Percentiles rank a stretch among this genome's conserved stretches.
These are phyloP conservation scores for Heracleum sosnowskyi DNA, from an alignment of 129 eudicot genomes.

Conservation along the genomic window DNA sequence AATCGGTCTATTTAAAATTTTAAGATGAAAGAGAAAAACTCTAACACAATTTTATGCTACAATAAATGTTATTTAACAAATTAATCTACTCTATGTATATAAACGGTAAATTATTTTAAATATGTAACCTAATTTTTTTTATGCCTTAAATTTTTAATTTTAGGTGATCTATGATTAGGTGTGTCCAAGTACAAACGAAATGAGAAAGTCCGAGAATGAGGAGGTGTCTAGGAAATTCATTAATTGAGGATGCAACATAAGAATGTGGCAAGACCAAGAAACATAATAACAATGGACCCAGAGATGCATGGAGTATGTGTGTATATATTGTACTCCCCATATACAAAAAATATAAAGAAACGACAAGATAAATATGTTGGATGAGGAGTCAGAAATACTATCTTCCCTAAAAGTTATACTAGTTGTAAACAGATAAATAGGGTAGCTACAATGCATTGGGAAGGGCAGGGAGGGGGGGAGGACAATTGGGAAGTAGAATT, in stretches of 20 bases:
- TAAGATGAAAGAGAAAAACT: no score
- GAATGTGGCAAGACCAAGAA: slow-evolving; percentile 1
- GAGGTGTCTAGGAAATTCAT: neutral
- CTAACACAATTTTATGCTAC: no score
- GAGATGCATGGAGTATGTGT: neutral
- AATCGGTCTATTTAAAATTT: no score
- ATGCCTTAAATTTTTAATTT: no score
- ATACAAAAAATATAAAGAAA: neutral
- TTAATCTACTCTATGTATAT: no score
- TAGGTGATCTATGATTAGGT: no score
- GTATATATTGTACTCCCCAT: no score
- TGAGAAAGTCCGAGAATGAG: neutral
- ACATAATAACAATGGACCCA: neutral
- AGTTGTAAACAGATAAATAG: neutral
- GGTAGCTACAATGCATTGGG: neutral
- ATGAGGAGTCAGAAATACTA: neutral
- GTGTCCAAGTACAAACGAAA: no score
- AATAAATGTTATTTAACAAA: no score
- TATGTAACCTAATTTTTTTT: no score
- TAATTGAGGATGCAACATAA: neutral
- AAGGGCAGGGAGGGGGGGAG: neutral
- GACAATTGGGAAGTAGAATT: neutral
- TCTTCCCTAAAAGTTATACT: neutral
- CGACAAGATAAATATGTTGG: neutral
- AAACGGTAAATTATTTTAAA: no score